Conservation (phyloP, 2,329 filamentous ascomycete species). For the Chrysosphaeria jannelii region DNA sequence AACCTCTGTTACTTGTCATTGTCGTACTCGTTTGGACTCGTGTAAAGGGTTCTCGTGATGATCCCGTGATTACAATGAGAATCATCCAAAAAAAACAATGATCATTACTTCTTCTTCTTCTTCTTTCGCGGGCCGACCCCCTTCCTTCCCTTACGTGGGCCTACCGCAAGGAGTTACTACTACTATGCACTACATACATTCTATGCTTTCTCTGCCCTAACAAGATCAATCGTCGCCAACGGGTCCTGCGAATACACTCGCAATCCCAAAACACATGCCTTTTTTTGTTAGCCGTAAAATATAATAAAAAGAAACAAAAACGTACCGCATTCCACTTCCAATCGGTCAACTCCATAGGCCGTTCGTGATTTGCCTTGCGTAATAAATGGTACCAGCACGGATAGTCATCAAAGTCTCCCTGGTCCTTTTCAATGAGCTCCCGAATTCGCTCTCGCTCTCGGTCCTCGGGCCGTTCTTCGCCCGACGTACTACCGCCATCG, state of each 20-base stretch:
- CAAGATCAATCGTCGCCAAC: conserved; percentile 1
- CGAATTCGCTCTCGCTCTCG: not conserved
- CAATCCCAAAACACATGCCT: conserved; percentile 2
- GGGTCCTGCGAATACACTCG: conserved; percentile 2
- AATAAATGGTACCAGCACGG: no score
- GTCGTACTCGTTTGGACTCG: no score
- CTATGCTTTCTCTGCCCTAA: not conserved
- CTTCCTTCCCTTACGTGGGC: not conserved
- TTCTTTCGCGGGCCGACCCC: not conserved
- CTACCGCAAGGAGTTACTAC: not conserved
- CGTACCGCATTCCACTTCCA: conserved; percentile 2
- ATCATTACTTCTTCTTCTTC: no score
- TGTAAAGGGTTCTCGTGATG: no score
- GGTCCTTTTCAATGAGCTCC: not conserved
- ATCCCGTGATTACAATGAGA: no score
- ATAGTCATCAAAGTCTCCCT: not conserved
- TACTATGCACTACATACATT: no score
- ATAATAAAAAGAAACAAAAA: not conserved
- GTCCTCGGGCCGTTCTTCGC: conserved; percentile 1
- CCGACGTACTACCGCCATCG: conserved; percentile 1
- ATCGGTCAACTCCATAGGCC: no score
- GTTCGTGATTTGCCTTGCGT: no score
- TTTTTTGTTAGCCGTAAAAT: no score
- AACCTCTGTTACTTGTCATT: no score
- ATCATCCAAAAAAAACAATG: no score